Base-by-base conservation (phyloP, 2,329 filamentous ascomycete genomes). In the Botrytis squamosa region DNA sequence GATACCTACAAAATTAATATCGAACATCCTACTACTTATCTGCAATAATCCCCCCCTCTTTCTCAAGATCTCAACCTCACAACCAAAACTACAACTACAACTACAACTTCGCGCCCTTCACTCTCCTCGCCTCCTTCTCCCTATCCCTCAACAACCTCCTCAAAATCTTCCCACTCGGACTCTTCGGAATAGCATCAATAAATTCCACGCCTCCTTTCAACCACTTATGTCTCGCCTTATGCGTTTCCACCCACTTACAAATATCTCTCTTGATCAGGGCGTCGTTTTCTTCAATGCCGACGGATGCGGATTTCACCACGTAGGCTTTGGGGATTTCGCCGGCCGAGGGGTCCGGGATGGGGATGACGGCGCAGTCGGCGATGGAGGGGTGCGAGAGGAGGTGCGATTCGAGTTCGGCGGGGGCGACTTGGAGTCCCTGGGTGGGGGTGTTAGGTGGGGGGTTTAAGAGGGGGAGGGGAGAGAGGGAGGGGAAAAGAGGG, bases 361-460 rank as follows among this genome's bases (percentile, higher is more conserved):
- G 90, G 76, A 96, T 93, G 12, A 97, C 93, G 22, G 93, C 90
- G 77, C 90, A 92, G 82, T 97, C 93, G 62, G 89, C 88, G n/a
- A 96, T 93, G 18, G 87, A 86, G 0, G 90, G 89, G 80, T 95
- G 93, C 0, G 90, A 88, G 22, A 97, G 88, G 8, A 97, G 85
- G 78, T 94, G 92, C 1, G 92, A 91, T 83, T 97, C 93, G 1
- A 97, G 88, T 81, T 96, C 93, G 2, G 93, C 93, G 0, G 93
- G 93, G 0, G 93, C 92, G 36, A 96, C 93, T 89, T 96, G 93
- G 74, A 91, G 85, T 73, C 93, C 93, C 90, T 78, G 4, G 20
- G 33, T 20, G 1, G 8, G 18, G 9, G 22, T 1, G 2, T 55
- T 55, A 55, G 52, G 4, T 52, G 49, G 9, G 9, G 46, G 5